Evolutionary conservation across 1,139 yeast genomes (phyloP), one percentile per base, ranked within the genome.

Genomic region (Nakaseomyces glabratus): DNA sequence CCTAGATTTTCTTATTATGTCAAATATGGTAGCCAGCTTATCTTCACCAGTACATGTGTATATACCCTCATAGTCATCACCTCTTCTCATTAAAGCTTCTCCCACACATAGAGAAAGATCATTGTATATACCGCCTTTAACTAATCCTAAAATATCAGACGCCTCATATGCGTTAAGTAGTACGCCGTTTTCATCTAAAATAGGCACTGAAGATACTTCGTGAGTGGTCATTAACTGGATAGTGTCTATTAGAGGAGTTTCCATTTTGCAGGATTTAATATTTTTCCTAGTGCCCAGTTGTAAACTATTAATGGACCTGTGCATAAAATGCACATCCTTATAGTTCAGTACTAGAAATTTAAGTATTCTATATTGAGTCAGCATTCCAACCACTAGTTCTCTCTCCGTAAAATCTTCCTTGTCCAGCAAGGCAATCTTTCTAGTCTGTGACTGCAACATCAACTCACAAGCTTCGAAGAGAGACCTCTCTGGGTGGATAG

Each of bases 41-140:
- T 88, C 97, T 45, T 76, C 70, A 42, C 76, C 67, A 0, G 96
- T 84, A 60, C 97, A 88, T 0, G 96, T 88, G 60, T 85, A 85
- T 11, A 88, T 96, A 36, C 97, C 97, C 57, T 88, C 96, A 52
- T 86, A 90, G 55, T 88, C 96, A 48, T 86, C 95, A 3, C 94
- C 78, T 51, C 97, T 72, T 56, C 93, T 73, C 72, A 88, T 74
- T 37, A 88, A 68, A 0, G 97, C 97, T 57, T 88, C 96, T 2
- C 97, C 97, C 10, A 88, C 95, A 38, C 90, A 79, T 46, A 88
- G 66, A 33, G 85, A 82, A 45, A 86, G 65, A 57, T 88, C 96
- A 23, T 86, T 82, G 53, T 86, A 85, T 55, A 84, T 76, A 2
- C 96, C 96, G 23, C 95, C 94, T 58, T 86, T 88, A 40, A 88